Conservation (phyloP, 139 green algal species). For the Eudorina sp. region DNA sequence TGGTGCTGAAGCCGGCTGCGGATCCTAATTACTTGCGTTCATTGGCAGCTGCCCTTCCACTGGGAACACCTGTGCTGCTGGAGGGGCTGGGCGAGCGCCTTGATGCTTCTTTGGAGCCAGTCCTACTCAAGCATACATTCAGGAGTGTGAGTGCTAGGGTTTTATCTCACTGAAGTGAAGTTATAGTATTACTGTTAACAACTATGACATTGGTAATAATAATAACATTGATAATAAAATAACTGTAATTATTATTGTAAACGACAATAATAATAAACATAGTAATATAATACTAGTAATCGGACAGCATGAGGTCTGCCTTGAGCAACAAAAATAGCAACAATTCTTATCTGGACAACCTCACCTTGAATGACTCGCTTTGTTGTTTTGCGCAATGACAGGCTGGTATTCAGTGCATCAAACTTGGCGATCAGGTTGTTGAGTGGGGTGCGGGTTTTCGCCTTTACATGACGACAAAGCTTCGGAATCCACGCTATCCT, state of each 20-base stretch:
- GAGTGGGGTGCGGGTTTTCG: slow-evolving; percentile 82
- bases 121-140: slow-evolving; percentile 84
- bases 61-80: slow-evolving; percentile 79
- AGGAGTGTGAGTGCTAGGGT: slow-evolving; percentile 63
- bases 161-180: too few species aligned
- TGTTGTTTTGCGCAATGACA: too few species aligned
- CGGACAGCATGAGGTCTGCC: too few species aligned
- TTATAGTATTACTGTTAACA: too few species aligned
- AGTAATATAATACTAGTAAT: too few species aligned
- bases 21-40: slow-evolving; percentile 81
- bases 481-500: slow-evolving; percentile 88
- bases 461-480: slow-evolving; percentile 91
- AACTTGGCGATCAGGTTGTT: slow-evolving; percentile 82
- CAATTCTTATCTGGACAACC: too few species aligned
- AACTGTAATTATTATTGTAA: too few species aligned
- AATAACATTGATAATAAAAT: too few species aligned
- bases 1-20: slow-evolving; percentile 82
- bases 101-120: slow-evolving; percentile 84
- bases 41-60: slow-evolving; percentile 66
- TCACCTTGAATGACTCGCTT: too few species aligned
- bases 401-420: slow-evolving; percentile 74
- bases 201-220: too few species aligned
- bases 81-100: slow-evolving; percentile 84
- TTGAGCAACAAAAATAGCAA: too few species aligned
- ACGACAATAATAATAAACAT: too few species aligned